phyloP scores from a whole-genome alignment of 306 rosid species.

The Mucuna pruriens region DNA sequence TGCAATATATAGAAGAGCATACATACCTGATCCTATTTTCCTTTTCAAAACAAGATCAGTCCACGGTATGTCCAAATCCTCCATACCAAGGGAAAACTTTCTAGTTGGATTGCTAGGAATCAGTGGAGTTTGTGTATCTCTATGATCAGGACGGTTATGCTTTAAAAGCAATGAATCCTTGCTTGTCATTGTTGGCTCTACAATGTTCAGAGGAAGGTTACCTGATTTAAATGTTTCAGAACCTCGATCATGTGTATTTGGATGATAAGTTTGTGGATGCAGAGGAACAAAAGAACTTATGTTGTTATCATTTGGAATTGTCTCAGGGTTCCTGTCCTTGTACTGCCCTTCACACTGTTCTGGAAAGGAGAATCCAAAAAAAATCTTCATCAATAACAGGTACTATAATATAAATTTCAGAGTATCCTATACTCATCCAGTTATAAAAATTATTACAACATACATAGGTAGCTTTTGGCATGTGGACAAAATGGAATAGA shows the following conservation, averaged over 20 bases:
- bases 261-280: constrained; percentile 41
- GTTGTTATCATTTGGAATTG: constrained; percentile 44
- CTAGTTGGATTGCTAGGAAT: constrained; percentile 50
- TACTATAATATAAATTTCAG: constrained; percentile 36
- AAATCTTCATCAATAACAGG: constrained; percentile 47
- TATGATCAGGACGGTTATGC: constrained; percentile 45
- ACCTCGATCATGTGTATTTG: constrained; percentile 48
- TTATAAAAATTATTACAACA: not conserved
- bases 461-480: not conserved
- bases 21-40: constrained; percentile 82
- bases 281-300: constrained; percentile 34
- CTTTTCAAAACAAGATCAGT: constrained; percentile 74
- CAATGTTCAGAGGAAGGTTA: constrained; percentile 47
- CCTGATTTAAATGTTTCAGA: constrained; percentile 47
- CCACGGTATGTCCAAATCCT: constrained; percentile 85
- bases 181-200: constrained; percentile 33
- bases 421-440: constrained; percentile 19
- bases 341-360: constrained; percentile 43
- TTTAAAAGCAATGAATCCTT: constrained; percentile 48
- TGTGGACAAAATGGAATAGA: not conserved
- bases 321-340: constrained; percentile 48
- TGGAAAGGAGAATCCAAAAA: constrained; percentile 49
- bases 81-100: constrained; percentile 56
- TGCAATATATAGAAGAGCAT: not conserved
- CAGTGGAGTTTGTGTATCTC: constrained; percentile 43